phyloP scores from a whole-genome alignment of 768 basidiomycete genomes.

The Mycena maculata region DNA sequence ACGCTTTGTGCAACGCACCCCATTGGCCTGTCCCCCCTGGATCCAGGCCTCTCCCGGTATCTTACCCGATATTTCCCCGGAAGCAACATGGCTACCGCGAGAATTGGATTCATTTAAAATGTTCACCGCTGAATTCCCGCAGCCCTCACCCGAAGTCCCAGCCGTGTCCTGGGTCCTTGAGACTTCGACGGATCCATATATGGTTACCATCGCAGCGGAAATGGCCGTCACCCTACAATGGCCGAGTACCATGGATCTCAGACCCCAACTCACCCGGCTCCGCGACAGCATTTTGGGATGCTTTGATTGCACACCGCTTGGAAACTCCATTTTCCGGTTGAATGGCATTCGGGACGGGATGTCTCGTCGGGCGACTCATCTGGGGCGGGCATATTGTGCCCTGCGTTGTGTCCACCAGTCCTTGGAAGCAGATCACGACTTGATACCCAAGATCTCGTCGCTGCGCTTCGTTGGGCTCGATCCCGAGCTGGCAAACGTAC shows the following conservation, averaged over 20 bases:
- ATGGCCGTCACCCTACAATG: background rate
- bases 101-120: background rate
- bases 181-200: slow-evolving; percentile 1
- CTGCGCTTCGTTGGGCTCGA: background rate
- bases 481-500: background rate
- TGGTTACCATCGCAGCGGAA: background rate
- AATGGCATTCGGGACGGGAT: background rate
- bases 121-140: background rate
- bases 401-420: background rate
- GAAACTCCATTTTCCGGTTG: background rate
- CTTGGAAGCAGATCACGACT: background rate
- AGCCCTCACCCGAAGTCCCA: background rate
- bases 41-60: background rate
- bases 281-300: background rate
- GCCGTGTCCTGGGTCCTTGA: background rate
- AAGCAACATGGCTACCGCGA: background rate
- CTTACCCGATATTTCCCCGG: background rate
- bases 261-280: background rate
- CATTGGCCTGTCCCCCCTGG: too few species aligned
- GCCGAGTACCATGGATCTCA: background rate
- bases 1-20: background rate
- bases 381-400: background rate
- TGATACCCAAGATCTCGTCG: background rate
- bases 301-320: slow-evolving; percentile 5
- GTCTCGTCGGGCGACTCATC: background rate